Base-by-base conservation (phyloP, 129 eudicot genomes). In the Logfia minima region DNA sequence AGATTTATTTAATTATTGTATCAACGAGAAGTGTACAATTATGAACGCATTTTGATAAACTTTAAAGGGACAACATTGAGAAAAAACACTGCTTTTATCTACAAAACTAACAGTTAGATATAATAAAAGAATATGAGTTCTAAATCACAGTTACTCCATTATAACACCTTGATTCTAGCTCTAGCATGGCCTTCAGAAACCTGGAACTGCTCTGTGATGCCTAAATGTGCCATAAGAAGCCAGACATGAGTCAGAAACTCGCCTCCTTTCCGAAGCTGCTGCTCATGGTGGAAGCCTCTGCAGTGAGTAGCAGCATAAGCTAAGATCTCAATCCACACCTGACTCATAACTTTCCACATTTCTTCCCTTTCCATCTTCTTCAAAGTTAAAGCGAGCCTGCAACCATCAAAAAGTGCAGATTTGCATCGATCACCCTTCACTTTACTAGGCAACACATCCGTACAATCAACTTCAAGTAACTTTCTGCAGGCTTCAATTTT, bases 171-270 rank as follows among this genome's bases (percentile, higher is more conserved):
- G 17, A 89, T 71, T 75, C 84, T 89, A 45, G 90, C 86, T 86
- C 90, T 86, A 22, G 94, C 94, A 80, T 86, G 90, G 51, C 94
- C 94, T 37, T 84, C 84, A 70, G 68, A 51, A 23, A 86, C 79
- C 73, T 89, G 90, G 70, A 89, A 82, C 62, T 89, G 94, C 19
- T 89, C 86, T 0, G 88, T 89, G 34, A 89, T 86, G 26, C 90
- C 90, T 14, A 89, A 75, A 71, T 88, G 90, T 17, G 90, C 93
- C 93, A 88, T 86, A 60, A 88, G 82, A 79, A 86, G 83, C 93
- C 93, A 86, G 13, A 86, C 88, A 82, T 89, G 94, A 71, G 90
- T 89, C 24, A 89, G 71, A 58, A 89, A 74, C 69, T 86, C 90
- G 2, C 90, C 90, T 48, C 90, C 90, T 77, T 72, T 83, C 16